Evolutionary conservation across 306 rosid species (phyloP).

Genomic region (Purshia tridentata): DNA sequence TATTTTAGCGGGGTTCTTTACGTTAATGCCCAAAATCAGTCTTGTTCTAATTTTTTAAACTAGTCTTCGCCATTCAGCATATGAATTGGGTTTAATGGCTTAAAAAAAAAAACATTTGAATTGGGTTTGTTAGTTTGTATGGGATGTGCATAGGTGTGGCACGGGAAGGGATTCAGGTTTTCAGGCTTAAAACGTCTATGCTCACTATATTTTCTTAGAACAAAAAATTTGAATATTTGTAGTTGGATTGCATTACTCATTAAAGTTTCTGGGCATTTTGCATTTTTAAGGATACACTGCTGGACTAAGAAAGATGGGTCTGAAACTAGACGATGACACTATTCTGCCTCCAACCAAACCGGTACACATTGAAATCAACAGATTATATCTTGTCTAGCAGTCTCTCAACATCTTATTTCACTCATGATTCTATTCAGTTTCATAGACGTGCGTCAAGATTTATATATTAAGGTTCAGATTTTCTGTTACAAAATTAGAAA

Average conservation of each 20-base stretch:
- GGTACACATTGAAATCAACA: conserved; percentile 2
- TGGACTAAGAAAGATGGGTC: conserved; percentile 25
- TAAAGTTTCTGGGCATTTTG: conserved; percentile 13
- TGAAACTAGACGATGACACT: conserved; percentile 14
- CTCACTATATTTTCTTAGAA: too few relatives aligned
- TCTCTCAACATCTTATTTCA: background rate
- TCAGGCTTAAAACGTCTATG: too few relatives aligned
- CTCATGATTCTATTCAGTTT: background rate
- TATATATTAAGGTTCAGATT: background rate
- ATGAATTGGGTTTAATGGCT: too few relatives aligned
- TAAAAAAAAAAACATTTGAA: too few relatives aligned
- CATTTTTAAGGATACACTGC: background rate
- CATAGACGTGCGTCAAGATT: background rate
- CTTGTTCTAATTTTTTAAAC: background rate
- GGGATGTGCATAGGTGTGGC: too few relatives aligned
- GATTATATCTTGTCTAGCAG: background rate
- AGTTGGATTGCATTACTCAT: background rate
- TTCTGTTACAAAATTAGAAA: background rate
- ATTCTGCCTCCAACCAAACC: conserved; percentile 10
- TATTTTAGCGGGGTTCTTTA: too few relatives aligned
- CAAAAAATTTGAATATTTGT: too few relatives aligned
- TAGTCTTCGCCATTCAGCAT: too few relatives aligned
- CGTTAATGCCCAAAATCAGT: too few relatives aligned
- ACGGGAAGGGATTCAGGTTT: too few relatives aligned
- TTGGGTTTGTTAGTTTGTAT: too few relatives aligned